Conservation (phyloP, 2,329 filamentous ascomycete genomes). For the Fusarium lateritium region DNA sequence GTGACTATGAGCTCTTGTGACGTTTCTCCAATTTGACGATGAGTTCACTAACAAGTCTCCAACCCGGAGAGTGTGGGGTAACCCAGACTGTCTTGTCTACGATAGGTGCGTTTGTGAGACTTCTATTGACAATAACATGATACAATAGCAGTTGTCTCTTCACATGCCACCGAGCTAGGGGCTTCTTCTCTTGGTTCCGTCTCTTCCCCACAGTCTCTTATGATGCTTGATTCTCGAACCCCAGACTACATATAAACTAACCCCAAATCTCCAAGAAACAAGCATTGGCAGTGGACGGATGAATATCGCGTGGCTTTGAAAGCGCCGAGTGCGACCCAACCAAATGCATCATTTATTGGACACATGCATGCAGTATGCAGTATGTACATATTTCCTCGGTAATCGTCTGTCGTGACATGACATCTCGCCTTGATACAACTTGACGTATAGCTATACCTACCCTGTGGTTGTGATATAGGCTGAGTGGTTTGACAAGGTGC, state of each 20-base stretch:
- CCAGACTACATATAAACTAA: conserved; percentile 6
- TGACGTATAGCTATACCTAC: conserved; percentile 4
- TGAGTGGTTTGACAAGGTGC: neutral
- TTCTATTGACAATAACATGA: neutral
- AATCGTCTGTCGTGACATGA: conserved; percentile 24
- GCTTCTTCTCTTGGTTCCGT: conserved; percentile 11
- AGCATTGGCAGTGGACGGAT: conserved; percentile 34
- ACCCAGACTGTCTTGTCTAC: too few species aligned
- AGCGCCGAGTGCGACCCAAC: conserved; percentile 31
- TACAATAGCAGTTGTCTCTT: conserved; percentile 1
- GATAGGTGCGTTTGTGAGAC: neutral
- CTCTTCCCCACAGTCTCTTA: conserved; percentile 21
- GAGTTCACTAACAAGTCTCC: conserved; percentile 12
- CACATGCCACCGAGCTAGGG: conserved; percentile 32
- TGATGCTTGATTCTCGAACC: conserved; percentile 12
- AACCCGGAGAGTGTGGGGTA: conserved; percentile 22
- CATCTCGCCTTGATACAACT: conserved; percentile 8
- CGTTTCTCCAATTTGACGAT: conserved; percentile 15
- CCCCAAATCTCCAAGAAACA: conserved; percentile 14
- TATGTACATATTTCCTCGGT: conserved; percentile 6
- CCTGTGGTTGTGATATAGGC: conserved; percentile 19
- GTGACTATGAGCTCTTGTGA: conserved; percentile 19
- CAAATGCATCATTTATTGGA: neutral
- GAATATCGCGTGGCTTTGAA: conserved; percentile 27
- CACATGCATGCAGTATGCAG: neutral